Base-by-base conservation (phyloP, 2,329 filamentous ascomycete species). In the Aschersonia sp. region DNA sequence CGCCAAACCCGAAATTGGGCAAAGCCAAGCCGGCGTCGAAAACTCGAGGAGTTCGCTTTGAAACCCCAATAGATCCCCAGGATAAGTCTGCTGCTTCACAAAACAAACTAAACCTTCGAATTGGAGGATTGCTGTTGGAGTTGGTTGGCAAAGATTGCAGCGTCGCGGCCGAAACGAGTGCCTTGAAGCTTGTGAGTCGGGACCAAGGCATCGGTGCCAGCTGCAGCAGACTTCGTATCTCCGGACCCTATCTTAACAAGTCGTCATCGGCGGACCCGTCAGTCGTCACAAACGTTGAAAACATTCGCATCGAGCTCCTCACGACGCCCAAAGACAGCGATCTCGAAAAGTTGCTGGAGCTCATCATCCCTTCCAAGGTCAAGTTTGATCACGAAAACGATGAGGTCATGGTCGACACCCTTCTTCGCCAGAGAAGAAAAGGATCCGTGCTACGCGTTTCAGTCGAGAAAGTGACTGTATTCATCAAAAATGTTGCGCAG, bases 341-440 rank as follows among this genome's bases (percentile, higher is more conserved):
- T 61, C 71, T 98, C 0, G 84, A 89, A 57, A 78, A 82, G 35
- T 72, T 98, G 1, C 68, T 98, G 0, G 83, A 85, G 46, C 73
- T 98, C 46, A 85, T 98, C 48, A 94, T 85, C 6, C 94, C 92
- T 0, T 95, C 89, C 0, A 92, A 88, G 53, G 81, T 92, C 61
- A 87, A 89, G 52, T 95, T 92, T 56, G 74, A 81, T 53, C 83
- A 90, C 51, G 79, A 81, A 44, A 85, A 94, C 50, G 87, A 95
- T 55, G 90, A 97, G 57, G 94, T 98, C 50, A 81, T 98, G 72
- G 77, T 98, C 29, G 90, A 97, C 55, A 95, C 87, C 0, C 71
- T 98, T 1, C 67, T 97, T 11, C 76, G 86, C 29, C 92, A 98
- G 62, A 74, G 92, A 50, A 77, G 83, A 47, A 90, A 95, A 63